These are phyloP conservation scores for Cicer bijugum DNA, from an alignment of 306 rosid species.

Conservation along the genomic window DNA sequence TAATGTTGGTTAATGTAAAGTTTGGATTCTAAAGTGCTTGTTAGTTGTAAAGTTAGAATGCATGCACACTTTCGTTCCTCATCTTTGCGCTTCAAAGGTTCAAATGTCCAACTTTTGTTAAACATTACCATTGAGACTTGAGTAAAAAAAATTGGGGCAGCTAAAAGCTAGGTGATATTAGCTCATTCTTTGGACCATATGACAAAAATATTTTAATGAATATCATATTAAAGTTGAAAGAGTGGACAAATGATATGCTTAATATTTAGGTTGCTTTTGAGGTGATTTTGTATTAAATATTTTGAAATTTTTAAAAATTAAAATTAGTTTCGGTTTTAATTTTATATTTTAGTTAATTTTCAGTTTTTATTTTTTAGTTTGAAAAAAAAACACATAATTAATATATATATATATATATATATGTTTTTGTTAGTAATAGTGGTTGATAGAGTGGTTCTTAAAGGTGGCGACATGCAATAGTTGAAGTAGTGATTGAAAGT, in stretches of 20 bases:
- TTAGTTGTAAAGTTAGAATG: background rate
- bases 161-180: background rate
- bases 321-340: too few relatives aligned
- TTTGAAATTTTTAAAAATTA: too few relatives aligned
- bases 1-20: background rate
- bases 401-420: too few relatives aligned
- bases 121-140: conserved; percentile 22
- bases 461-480: too few relatives aligned
- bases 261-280: too few relatives aligned
- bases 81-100: conserved; percentile 25
- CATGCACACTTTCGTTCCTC: background rate
- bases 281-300: too few relatives aligned
- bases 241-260: background rate
- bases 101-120: conserved; percentile 40
- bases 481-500: too few relatives aligned
- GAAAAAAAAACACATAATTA: too few relatives aligned
- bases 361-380: too few relatives aligned
- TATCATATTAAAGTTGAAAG: background rate
- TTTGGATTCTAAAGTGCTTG: conserved; percentile 9
- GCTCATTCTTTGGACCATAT: conserved; percentile 1
- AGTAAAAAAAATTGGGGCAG: background rate
- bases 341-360: too few relatives aligned
- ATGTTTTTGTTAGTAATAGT: too few relatives aligned
- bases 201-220: background rate
- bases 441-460: too few relatives aligned